These are phyloP conservation scores for Turnera subulata DNA, from an alignment of 345 rosid genomes.

Conservation along the genomic window DNA sequence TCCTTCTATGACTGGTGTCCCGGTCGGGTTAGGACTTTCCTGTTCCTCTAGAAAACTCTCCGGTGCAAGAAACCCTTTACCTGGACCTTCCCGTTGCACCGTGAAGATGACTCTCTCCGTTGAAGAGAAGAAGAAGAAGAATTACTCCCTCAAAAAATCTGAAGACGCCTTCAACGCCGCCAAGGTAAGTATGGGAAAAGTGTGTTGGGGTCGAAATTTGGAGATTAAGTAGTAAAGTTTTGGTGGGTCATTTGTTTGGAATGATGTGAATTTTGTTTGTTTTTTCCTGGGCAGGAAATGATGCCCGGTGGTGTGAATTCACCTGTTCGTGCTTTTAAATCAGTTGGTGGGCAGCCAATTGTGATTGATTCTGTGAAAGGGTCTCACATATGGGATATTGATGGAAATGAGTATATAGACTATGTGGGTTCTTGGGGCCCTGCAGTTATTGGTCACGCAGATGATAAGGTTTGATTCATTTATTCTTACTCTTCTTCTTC, in stretches of 20 bases:
- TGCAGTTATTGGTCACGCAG: slow-evolving; percentile 95
- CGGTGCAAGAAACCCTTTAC: slow-evolving; percentile 19
- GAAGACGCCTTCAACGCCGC: slow-evolving; percentile 81
- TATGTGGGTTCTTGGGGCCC: slow-evolving; percentile 99
- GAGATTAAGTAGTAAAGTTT: neutral
- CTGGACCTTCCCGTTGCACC: slow-evolving; percentile 34
- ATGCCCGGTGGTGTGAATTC: slow-evolving; percentile 99
- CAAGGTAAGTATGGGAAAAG: slow-evolving; percentile 38
- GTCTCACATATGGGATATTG: slow-evolving; percentile 87
- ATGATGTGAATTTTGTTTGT: too few relatives aligned
- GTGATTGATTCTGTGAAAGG: slow-evolving; percentile 89
- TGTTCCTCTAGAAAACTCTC: slow-evolving; percentile 35
- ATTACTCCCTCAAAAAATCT: slow-evolving; percentile 63
- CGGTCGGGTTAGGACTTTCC: slow-evolving; percentile 44
- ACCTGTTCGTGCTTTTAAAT: slow-evolving; percentile 94
- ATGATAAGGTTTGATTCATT: slow-evolving; percentile 55
- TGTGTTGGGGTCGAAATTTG: too few relatives aligned
- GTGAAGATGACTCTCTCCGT: slow-evolving; percentile 58
- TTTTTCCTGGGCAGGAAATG: slow-evolving; percentile 42
- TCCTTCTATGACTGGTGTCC: slow-evolving; percentile 44
- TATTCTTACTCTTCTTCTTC: slow-evolving; percentile 4
- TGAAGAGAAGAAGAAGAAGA: slow-evolving; percentile 56
- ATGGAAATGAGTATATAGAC: slow-evolving; percentile 93
- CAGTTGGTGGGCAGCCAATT: slow-evolving; percentile 95
- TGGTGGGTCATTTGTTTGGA: too few relatives aligned